These are phyloP conservation scores for Ogataea philodendri DNA, from an alignment of 805 yeast genomes.

Conservation along the genomic window DNA sequence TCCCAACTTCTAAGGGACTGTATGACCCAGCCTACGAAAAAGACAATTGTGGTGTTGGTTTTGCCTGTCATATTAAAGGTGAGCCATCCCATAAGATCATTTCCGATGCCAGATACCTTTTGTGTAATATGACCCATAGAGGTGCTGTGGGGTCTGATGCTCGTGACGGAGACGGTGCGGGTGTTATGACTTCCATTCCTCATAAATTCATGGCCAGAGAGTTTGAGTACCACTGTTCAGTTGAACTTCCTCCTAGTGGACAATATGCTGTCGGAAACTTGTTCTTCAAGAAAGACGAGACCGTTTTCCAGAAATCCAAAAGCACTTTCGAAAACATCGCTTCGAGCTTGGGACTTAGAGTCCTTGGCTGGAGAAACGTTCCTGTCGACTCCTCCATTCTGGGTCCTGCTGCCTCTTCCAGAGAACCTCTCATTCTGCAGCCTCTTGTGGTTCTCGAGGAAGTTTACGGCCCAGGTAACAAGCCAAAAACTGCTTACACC, in stretches of 20 bases:
- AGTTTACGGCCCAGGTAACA: slow-evolving; percentile 40
- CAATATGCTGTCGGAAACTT: slow-evolving; percentile 95
- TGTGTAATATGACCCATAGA: slow-evolving; percentile 98
- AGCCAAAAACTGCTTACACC: slow-evolving; percentile 36
- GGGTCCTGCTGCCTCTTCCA: slow-evolving; percentile 90
- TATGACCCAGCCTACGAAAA: slow-evolving; percentile 92
- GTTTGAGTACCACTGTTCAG: slow-evolving; percentile 65
- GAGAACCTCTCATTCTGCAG: slow-evolving; percentile 89
- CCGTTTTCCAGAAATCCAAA: slow-evolving; percentile 66
- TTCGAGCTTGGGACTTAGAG: slow-evolving; percentile 66
- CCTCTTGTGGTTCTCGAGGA: slow-evolving; percentile 80
- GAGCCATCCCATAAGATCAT: slow-evolving; percentile 84
- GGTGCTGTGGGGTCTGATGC: slow-evolving; percentile 98
- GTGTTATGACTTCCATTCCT: slow-evolving; percentile 89
- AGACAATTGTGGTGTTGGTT: slow-evolving; percentile 99
- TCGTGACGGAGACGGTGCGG: slow-evolving; percentile 98
- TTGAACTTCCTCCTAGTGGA: slow-evolving; percentile 71
- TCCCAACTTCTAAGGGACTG: slow-evolving; percentile 84
- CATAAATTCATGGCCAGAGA: slow-evolving; percentile 85
- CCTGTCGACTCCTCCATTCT: slow-evolving; percentile 92
- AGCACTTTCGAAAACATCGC: slow-evolving; percentile 83
- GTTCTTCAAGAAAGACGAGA: slow-evolving; percentile 84
- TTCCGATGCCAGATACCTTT: slow-evolving; percentile 79
- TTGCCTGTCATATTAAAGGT: slow-evolving; percentile 93
- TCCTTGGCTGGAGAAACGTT: slow-evolving; percentile 91